phyloP scores from a whole-genome alignment of 441 rosid genomes.

The Aquilaria agallochum region DNA sequence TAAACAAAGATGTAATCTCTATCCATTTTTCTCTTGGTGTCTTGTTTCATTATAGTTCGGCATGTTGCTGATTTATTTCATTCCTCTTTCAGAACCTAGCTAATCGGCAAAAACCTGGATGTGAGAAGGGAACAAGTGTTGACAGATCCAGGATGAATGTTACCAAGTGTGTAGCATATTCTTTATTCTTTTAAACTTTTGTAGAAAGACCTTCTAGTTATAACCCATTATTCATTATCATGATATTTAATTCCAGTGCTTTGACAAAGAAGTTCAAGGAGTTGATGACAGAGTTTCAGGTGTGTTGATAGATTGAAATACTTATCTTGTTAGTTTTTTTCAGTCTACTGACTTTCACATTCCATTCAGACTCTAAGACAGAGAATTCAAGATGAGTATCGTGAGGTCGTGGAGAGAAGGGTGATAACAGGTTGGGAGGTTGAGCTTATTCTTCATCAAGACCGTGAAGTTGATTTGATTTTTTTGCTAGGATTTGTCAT shows the following conservation, averaged over 20 bases:
- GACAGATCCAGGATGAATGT: constrained; percentile 90
- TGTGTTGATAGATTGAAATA: constrained; percentile 13
- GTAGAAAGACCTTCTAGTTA: neutral
- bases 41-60: neutral
- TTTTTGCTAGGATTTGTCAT: neutral
- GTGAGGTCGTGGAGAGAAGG: constrained; percentile 89
- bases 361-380: constrained; percentile 68
- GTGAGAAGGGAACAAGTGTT: constrained; percentile 82
- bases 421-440: constrained; percentile 60
- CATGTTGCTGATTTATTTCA: constrained; percentile 9
- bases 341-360: constrained; percentile 18
- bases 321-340: neutral
- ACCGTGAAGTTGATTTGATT: neutral
- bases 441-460: constrained; percentile 1
- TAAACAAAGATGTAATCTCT: constrained; percentile 65
- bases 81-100: constrained; percentile 53
- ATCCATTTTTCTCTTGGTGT: neutral
- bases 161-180: constrained; percentile 45
- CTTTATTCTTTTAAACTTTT: neutral
- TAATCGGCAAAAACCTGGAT: constrained; percentile 83
- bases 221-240: neutral
- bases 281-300: constrained; percentile 92
- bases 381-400: constrained; percentile 84
- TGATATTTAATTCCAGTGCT: constrained; percentile 43
- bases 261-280: constrained; percentile 57